These are phyloP conservation scores for Metschnikowia similis DNA, from an alignment of 805 yeast genomes.

Conservation along the genomic window DNA sequence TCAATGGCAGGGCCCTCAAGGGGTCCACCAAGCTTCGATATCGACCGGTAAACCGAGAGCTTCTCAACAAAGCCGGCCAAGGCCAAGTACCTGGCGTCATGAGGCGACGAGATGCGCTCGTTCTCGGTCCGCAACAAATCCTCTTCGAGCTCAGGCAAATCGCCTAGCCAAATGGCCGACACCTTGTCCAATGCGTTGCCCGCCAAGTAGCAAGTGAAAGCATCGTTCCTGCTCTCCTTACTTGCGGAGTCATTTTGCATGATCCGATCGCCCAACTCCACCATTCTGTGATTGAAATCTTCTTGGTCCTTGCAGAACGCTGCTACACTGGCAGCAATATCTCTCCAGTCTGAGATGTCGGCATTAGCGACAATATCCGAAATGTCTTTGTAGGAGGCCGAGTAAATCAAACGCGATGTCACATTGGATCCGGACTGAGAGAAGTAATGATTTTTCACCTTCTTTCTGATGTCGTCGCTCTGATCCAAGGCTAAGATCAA, in stretches of 20 bases:
- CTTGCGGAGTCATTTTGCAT: constrained; percentile 20
- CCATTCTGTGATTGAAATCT: constrained; percentile 51
- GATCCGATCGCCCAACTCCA: constrained; percentile 76
- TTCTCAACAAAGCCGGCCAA: constrained; percentile 80
- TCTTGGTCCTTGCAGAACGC: constrained; percentile 36
- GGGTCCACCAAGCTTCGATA: constrained; percentile 33
- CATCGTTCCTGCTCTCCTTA: constrained; percentile 56
- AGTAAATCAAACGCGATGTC: constrained; percentile 71
- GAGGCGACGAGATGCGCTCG: constrained; percentile 48
- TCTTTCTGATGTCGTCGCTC: constrained; percentile 52
- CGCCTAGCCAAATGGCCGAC: constrained; percentile 79
- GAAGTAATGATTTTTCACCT: constrained; percentile 72
- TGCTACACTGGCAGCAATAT: constrained; percentile 65
- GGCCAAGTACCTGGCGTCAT: constrained; percentile 81
- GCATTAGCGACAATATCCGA: constrained; percentile 75
- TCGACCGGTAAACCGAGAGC: constrained; percentile 66
- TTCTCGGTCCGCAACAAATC: constrained; percentile 44
- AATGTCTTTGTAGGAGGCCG: constrained; percentile 51
- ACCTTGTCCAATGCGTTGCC: constrained; percentile 80
- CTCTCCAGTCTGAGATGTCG: constrained; percentile 78
- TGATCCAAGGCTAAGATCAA: constrained; percentile 73
- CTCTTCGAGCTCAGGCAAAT: constrained; percentile 44
- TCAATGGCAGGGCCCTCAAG: constrained; percentile 43
- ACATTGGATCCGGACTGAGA: constrained; percentile 48
- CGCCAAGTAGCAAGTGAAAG: constrained; percentile 72